Conservation (phyloP, 352 stramenopile genomes). For the Lagenidium sp. region DNA sequence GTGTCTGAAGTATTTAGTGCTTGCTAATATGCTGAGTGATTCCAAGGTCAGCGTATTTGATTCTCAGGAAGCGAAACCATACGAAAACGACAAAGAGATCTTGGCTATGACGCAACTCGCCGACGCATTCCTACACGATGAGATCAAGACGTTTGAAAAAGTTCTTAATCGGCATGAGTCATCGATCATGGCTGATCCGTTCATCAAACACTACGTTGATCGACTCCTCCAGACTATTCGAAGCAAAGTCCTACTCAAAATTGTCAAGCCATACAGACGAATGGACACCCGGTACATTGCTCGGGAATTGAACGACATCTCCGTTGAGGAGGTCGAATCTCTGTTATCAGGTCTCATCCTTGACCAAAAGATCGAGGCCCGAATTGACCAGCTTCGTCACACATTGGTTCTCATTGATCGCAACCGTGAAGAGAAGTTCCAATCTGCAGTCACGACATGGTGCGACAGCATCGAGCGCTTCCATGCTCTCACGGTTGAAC, state of each 20-base stretch:
- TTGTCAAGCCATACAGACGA: constrained; percentile 91
- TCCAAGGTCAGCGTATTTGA: constrained; percentile 95
- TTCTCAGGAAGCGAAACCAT: constrained; percentile 88
- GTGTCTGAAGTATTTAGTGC: constrained; percentile 93
- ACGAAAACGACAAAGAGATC: constrained; percentile 94
- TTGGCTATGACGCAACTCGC: constrained; percentile 94
- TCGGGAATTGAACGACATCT: constrained; percentile 89
- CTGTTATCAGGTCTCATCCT: constrained; percentile 90
- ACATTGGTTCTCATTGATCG: constrained; percentile 62
- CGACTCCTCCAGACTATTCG: constrained; percentile 92
- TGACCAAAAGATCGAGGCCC: constrained; percentile 87
- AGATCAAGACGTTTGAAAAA: constrained; percentile 93
- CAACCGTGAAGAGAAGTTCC: constrained; percentile 65
- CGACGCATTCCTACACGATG: constrained; percentile 91
- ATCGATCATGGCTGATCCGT: constrained; percentile 92
- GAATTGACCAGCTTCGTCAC: constrained; percentile 89
- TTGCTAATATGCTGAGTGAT: constrained; percentile 93
- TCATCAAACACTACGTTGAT: constrained; percentile 93
- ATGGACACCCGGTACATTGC: constrained; percentile 91
- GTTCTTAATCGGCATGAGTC: constrained; percentile 83
- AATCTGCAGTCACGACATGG: constrained; percentile 48
- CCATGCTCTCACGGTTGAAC: constrained; percentile 53
- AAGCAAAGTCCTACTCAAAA: constrained; percentile 91
- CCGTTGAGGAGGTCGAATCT: constrained; percentile 86
- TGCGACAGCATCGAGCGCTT: constrained; percentile 67